phyloP scores from a whole-genome alignment of 1,284 basidiomycete genomes.

The Leccinum solheimii region DNA sequence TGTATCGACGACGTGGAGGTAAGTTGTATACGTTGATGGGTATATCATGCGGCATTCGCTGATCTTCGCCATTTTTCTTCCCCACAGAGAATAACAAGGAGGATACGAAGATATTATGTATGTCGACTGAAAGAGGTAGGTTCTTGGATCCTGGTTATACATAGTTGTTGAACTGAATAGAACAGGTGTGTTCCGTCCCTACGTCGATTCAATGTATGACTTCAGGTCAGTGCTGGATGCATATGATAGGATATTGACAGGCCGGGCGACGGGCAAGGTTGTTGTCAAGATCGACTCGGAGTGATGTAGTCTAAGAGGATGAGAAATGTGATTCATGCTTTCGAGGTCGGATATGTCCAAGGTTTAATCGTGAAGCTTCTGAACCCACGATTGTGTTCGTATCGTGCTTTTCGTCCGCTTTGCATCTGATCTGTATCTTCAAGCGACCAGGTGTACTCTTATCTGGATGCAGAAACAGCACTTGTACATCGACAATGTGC shows the following conservation, averaged over 20 bases:
- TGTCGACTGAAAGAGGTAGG: constrained; percentile 27
- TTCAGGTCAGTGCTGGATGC: constrained; percentile 63
- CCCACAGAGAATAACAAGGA: constrained; percentile 15
- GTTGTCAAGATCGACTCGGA: constrained; percentile 46
- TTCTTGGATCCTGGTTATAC: background rate
- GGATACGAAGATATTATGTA: constrained; percentile 13
- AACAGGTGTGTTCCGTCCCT: constrained; percentile 53
- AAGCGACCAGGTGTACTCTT: background rate
- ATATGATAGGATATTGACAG: constrained; percentile 58
- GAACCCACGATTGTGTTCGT: background rate
- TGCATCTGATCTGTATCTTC: background rate
- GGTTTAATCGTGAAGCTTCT: background rate
- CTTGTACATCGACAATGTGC: too few relatives aligned
- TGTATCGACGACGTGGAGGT: constrained; percentile 48
- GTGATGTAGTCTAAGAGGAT: constrained; percentile 6
- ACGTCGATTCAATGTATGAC: constrained; percentile 59
- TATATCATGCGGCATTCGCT: background rate
- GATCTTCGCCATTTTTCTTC: background rate
- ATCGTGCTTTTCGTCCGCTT: background rate
- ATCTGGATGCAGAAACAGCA: background rate
- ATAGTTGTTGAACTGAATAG: background rate
- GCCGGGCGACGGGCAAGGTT: constrained; percentile 64
- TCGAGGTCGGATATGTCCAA: background rate
- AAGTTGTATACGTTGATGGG: constrained; percentile 12
- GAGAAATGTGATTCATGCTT: background rate